Evolutionary conservation across 495 filamentous ascomycete species (phyloP), one percentile per base, ranked within the genome.

Genomic region (Glarea lozoyensis): DNA sequence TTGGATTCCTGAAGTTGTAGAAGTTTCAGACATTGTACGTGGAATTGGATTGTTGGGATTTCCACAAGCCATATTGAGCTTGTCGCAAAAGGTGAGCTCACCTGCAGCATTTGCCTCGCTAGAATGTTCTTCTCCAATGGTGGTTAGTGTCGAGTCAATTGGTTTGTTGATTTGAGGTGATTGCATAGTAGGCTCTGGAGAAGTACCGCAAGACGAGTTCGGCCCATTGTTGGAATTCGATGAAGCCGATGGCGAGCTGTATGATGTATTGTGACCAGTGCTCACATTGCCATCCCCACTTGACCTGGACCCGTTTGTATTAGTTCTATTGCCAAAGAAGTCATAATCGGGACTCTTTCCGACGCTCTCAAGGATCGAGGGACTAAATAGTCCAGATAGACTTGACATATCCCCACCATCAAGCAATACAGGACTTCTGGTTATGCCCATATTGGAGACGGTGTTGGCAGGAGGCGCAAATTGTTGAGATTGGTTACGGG

Each of bases 151-250:
- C 39, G 79, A 64, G 45, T 83, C 78, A 48, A 76, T 52, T n/a
- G 74, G 61, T 58, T 84, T 86, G 38, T 72, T 68, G 37, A 66
- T 70, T 32, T 64, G 55, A 0, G 71, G 72, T 6, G 73, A 77
- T 45, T 75, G 66, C 21, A 70, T 78, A 11, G 57, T 63, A 2
- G 70, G 70, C 50, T 75, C 70, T 2, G 69, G 69, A n/a, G 71
- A 74, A 3, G 67, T 74, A 6, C 87, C 88, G 54, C 76, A 88
- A 4, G 92, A 98, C n/a, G 88, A 94, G 49, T 61, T 76, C 4
- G 70, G 55, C 4, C 72, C 72, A 55, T 60, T 62, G 37, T 70
- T 69, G 10, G 68, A 69, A 36, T 54, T 73, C 18, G 76, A 81
- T 1, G 81, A 83, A 10, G 77, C 75, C 4, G 77, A 79, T 3